A percentile compares a stretch with the other conserved stretches of the same genome.
Evolutionary conservation across 768 basidiomycete species (phyloP).

Genomic region (Macrolepiota fuliginosa): DNA sequence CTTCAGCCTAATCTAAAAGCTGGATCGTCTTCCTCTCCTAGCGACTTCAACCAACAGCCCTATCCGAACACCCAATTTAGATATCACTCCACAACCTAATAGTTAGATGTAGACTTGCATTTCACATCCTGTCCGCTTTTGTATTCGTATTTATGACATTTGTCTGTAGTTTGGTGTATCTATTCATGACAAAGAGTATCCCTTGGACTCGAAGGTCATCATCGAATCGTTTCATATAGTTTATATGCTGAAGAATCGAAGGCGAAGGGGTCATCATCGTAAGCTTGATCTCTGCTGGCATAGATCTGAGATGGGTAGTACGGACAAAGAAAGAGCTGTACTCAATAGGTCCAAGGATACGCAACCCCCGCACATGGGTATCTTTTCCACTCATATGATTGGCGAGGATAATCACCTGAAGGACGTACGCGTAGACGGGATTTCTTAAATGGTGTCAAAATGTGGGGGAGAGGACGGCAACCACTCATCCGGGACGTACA

Average conservation of each 20-base stretch:
- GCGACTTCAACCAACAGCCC: conserved; percentile 18
- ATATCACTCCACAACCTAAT: conserved; percentile 30
- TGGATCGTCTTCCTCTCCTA: conserved; percentile 6
- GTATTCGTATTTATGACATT: conserved; percentile 11
- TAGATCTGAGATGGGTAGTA: conserved; percentile 8
- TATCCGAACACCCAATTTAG: conserved; percentile 28
- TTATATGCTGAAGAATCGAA: conserved; percentile 65
- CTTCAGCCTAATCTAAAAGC: background rate
- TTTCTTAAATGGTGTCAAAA: conserved; percentile 47
- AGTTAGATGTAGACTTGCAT: conserved; percentile 1
- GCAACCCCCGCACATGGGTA: conserved; percentile 92
- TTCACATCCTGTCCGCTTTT: background rate
- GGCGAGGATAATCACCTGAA: conserved; percentile 86
- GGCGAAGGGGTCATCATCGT: conserved; percentile 70
- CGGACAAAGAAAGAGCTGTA: conserved; percentile 27
- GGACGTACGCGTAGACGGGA: conserved; percentile 83
- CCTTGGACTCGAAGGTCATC: conserved; percentile 11
- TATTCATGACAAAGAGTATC: background rate
- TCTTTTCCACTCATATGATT: conserved; percentile 99
- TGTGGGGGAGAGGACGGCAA: background rate
- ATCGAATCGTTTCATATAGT: conserved; percentile 80
- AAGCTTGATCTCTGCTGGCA: conserved; percentile 35
- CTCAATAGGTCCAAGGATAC: conserved; percentile 84
- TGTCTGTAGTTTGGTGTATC: conserved; percentile 7
- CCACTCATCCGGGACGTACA: conserved; percentile 46